Base-by-base conservation (phyloP, 257 asterid species). In the Rhazya stricta region DNA sequence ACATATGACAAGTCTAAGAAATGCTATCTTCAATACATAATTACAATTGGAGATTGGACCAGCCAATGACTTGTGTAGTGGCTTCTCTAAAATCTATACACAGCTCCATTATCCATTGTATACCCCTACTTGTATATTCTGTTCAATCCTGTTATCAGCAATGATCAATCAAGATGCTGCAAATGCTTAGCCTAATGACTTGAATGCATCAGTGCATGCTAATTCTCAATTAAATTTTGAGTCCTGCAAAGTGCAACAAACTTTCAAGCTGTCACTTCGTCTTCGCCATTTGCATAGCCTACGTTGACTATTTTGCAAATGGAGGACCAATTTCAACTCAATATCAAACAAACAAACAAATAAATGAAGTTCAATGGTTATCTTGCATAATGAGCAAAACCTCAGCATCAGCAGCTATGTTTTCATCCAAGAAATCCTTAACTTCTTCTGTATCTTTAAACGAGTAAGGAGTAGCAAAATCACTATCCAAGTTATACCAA, bases 401-500 rank as follows among this genome's bases (percentile, higher is more conserved):
- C 83, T 93, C 96, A 18, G 92, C 96, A 42, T 88, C 92, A 61
- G 48, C 76, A 67, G 88, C 79, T 72, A 83, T 72, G 9, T 75
- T 81, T 50, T 78, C 74, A 29, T 91, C 93, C 82, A 94, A 67
- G 81, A 88, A 86, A 9, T 74, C 80, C 76, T 79, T 74, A 51
- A 87, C 78, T 84, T 90, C 89, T 41, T 79, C 86, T 8, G 74
- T 75, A 67, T 77, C 82, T 67, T 73, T 67, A 74, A 90, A 94
- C 61, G 81, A 70, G 67, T 67, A 69, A 6, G 98, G 96, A 48
- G 81, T 69, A 72, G 85, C 72, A 50, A 88, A 76, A 82, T 94
- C 96, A 73, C 98, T 91, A 83, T 94, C 98, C 80, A 91, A 82
- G 87, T 90, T 90, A 84, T 88, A 89, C 97, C 97, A 94, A 72